These are phyloP conservation scores for Chlamydomonas applanata DNA, from an alignment of 139 green algal species.

Conservation along the genomic window DNA sequence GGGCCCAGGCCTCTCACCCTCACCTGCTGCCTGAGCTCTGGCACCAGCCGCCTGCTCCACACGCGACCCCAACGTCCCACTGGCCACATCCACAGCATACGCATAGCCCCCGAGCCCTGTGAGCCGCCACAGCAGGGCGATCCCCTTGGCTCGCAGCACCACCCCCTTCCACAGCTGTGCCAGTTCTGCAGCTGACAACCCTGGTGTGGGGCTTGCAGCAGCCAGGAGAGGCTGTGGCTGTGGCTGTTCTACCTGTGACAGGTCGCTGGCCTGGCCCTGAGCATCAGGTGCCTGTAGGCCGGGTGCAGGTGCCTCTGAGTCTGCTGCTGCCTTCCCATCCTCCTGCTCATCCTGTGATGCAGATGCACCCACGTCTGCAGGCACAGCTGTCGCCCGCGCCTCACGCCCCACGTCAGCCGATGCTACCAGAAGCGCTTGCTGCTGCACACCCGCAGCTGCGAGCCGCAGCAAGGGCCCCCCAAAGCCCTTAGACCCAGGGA, in stretches of 20 bases:
- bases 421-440: neutral
- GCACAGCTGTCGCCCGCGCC: neutral
- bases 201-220: too few relatives aligned
- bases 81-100: constrained; percentile 10
- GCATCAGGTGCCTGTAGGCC: too few relatives aligned
- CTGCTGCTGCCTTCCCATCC: too few relatives aligned
- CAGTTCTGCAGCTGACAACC: too few relatives aligned
- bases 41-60: too few relatives aligned
- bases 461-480: constrained; percentile 10
- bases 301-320: too few relatives aligned
- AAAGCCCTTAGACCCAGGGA: neutral
- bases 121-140: constrained; percentile 5
- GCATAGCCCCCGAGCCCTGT: constrained; percentile 28
- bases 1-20: too few relatives aligned
- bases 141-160: neutral
- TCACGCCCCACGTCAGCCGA: neutral
- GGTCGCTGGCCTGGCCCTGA: too few relatives aligned
- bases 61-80: neutral
- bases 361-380: neutral
- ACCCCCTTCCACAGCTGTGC: neutral
- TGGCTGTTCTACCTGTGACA: too few relatives aligned
- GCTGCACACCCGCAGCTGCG: neutral
- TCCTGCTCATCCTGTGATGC: too few relatives aligned
- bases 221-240: neutral
- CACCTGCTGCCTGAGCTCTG: too few relatives aligned